phyloP scores from a whole-genome alignment of 306 rosid genomes.

The Glycine latifolia region DNA sequence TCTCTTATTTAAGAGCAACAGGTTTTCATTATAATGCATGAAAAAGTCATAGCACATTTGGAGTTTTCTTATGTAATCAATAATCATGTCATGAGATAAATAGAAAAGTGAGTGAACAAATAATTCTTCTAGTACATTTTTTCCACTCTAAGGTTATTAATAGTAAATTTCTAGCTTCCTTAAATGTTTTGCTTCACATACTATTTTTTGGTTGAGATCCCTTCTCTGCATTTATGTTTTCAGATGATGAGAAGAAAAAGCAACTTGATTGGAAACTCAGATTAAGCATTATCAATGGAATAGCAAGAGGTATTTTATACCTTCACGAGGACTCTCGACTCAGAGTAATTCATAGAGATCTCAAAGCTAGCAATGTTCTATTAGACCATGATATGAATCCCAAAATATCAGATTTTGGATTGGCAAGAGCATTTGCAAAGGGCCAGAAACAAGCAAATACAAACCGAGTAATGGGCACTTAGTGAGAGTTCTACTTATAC shows the following conservation, averaged over 20 bases:
- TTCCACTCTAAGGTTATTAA: not conserved
- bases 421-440: too few species aligned
- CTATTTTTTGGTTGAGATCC: not conserved
- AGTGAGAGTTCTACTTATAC: too few species aligned
- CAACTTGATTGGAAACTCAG: not conserved
- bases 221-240: not conserved
- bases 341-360: too few species aligned
- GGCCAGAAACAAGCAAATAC: too few species aligned
- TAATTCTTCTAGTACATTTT: not conserved
- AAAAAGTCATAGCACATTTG: not conserved
- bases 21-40: not conserved
- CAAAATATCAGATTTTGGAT: too few species aligned
- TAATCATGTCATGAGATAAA: not conserved
- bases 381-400: too few species aligned
- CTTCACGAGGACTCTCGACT: too few species aligned
- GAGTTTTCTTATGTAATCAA: not conserved
- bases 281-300: too few species aligned
- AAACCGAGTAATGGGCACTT: too few species aligned
- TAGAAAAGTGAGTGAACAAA: not conserved
- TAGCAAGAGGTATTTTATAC: too few species aligned
- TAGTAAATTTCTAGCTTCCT: not conserved
- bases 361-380: too few species aligned
- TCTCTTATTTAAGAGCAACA: not conserved
- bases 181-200: not conserved
- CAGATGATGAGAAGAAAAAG: conserved; percentile 21